Percentiles rank a stretch among this genome's conserved stretches.
Evolutionary conservation across 2,329 filamentous ascomycete genomes (phyloP).

Genomic region (Botrytis elliptica): DNA sequence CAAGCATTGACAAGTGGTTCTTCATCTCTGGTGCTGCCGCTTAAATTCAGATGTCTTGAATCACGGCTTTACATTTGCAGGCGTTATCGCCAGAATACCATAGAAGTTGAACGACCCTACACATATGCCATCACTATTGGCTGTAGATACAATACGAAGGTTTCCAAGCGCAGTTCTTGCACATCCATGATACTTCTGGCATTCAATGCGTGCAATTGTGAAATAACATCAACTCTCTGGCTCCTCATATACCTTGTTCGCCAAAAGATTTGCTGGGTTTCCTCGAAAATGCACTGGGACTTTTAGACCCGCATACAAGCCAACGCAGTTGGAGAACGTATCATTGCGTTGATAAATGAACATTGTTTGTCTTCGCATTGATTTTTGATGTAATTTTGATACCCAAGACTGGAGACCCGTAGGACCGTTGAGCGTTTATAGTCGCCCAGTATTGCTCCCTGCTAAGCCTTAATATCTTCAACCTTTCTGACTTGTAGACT

Average conservation of each 20-base stretch:
- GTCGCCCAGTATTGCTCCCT: not conserved
- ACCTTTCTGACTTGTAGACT: not conserved
- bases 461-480: not conserved
- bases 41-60: constrained; percentile 47
- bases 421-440: not conserved
- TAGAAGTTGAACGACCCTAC: constrained; percentile 25
- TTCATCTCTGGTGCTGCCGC: constrained; percentile 97
- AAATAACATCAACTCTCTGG: not conserved
- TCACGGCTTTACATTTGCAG: constrained; percentile 18
- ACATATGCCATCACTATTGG: not conserved
- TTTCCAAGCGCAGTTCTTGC: not conserved
- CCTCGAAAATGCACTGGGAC: not conserved
- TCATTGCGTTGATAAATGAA: not conserved
- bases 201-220: constrained; percentile 3
- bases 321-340: not conserved
- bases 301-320: not conserved
- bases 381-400: not conserved
- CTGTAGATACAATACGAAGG: constrained; percentile 16
- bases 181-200: not conserved
- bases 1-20: constrained; percentile 99
- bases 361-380: constrained; percentile 1
- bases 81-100: constrained; percentile 21
- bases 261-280: not conserved
- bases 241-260: not conserved
- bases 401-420: not conserved